Conservation (phyloP, 2,329 filamentous ascomycete genomes). For the Talaromyces pinophilus region DNA sequence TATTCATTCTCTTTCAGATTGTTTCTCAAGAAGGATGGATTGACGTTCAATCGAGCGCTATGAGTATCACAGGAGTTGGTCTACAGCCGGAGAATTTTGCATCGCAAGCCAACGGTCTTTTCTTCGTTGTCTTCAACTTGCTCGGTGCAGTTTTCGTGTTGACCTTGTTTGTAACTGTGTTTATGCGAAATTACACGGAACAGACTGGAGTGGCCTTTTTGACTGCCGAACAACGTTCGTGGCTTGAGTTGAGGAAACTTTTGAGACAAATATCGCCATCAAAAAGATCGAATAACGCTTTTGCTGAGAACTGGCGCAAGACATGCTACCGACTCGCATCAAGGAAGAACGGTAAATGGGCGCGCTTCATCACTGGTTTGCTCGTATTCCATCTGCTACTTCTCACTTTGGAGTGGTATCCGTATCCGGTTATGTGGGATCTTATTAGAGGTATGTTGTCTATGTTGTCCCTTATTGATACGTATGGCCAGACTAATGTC, state of each 20-base stretch:
- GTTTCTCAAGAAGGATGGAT: conserved; percentile 98
- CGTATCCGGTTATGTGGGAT: conserved; percentile 72
- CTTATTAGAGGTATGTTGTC: conserved; percentile 55
- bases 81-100: conserved; percentile 70
- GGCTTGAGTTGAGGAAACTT: conserved; percentile 91
- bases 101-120: conserved; percentile 82
- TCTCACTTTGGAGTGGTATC: conserved; percentile 81
- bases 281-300: conserved; percentile 80
- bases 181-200: conserved; percentile 99
- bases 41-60: conserved; percentile 82
- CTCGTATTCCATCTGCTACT: conserved; percentile 81
- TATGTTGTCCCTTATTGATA: conserved; percentile 28
- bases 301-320: conserved; percentile 75
- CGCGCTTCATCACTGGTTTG: conserved; percentile 74
- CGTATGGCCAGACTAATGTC: neutral
- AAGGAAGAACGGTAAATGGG: conserved; percentile 92
- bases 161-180: conserved; percentile 96
- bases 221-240: conserved; percentile 92
- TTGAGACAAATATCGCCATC: conserved; percentile 91
- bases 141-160: conserved; percentile 94
- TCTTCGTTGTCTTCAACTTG: conserved; percentile 96
- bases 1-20: conserved; percentile 98
- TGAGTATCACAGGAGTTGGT: conserved; percentile 76
- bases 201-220: conserved; percentile 96
- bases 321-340: conserved; percentile 96